These are phyloP conservation scores for Colletotrichum salicis DNA, from an alignment of 2,329 filamentous ascomycete species.

Conservation along the genomic window DNA sequence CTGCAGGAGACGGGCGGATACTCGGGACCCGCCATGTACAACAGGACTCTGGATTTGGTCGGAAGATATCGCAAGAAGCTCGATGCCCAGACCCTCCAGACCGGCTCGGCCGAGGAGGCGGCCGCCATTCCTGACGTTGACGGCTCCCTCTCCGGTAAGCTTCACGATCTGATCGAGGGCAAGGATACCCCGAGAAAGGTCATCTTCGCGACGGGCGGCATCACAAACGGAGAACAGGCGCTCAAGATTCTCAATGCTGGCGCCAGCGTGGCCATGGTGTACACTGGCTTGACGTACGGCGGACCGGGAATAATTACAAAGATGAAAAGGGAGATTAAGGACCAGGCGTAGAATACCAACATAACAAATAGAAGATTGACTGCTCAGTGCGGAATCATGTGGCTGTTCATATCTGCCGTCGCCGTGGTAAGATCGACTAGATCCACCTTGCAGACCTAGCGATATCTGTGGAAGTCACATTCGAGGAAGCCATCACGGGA, in stretches of 20 bases:
- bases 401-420: neutral
- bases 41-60: slow-evolving; percentile 81
- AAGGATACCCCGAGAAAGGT: slow-evolving; percentile 68
- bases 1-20: slow-evolving; percentile 86
- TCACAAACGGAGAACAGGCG: slow-evolving; percentile 88
- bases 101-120: slow-evolving; percentile 44
- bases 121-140: slow-evolving; percentile 42
- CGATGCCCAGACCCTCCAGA: slow-evolving; percentile 60
- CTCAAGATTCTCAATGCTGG: slow-evolving; percentile 85
- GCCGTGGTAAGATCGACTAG: neutral
- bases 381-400: neutral
- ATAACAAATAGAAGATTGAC: slow-evolving; percentile 10
- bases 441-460: neutral
- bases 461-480: neutral
- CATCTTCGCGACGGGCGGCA: slow-evolving; percentile 93
- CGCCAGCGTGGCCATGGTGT: slow-evolving; percentile 90
- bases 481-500: neutral
- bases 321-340: slow-evolving; percentile 72
- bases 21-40: slow-evolving; percentile 90
- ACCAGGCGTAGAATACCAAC: slow-evolving; percentile 46
- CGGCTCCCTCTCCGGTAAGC: slow-evolving; percentile 44
- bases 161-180: slow-evolving; percentile 33
- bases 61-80: slow-evolving; percentile 79
- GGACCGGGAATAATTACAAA: slow-evolving; percentile 72
- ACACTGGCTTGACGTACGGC: slow-evolving; percentile 78